Percentiles rank a stretch among this genome's conserved stretches.
phyloP scores from a whole-genome alignment of 305 asterid genomes.

The Ruellia speciosa region DNA sequence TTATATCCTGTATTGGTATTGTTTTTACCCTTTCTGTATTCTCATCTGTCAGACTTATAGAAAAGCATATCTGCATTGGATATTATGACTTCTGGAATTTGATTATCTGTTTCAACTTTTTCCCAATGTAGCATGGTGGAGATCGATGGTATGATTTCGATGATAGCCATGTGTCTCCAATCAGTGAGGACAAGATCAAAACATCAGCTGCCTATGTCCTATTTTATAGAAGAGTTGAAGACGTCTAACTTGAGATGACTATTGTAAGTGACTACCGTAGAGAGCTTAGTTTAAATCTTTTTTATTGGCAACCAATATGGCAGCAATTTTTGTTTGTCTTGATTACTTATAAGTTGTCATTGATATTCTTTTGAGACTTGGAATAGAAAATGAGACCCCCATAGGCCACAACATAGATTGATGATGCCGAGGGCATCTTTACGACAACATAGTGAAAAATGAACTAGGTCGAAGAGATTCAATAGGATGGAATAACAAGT shows the following conservation, averaged over 20 bases:
- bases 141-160: constrained; percentile 85
- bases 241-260: constrained; percentile 27
- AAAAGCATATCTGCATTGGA: neutral
- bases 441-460: neutral
- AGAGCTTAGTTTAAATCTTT: constrained; percentile 21
- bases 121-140: constrained; percentile 65
- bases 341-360: constrained; percentile 22
- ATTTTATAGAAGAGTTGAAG: constrained; percentile 75
- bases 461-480: neutral
- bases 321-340: constrained; percentile 30
- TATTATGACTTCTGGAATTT: neutral
- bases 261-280: constrained; percentile 22
- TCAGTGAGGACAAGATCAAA: constrained; percentile 80
- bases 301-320: constrained; percentile 25
- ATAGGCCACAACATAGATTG: neutral
- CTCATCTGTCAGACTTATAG: neutral
- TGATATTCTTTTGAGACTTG: constrained; percentile 22
- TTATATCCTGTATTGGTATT: neutral
- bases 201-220: constrained; percentile 87
- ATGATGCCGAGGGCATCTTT: neutral
- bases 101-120: constrained; percentile 13
- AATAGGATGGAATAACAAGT: neutral
- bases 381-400: constrained; percentile 22
- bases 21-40: constrained; percentile 6
- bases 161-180: constrained; percentile 71